Base-by-base conservation (phyloP, 345 rosid genomes). In the Lagerstroemia speciosa region DNA sequence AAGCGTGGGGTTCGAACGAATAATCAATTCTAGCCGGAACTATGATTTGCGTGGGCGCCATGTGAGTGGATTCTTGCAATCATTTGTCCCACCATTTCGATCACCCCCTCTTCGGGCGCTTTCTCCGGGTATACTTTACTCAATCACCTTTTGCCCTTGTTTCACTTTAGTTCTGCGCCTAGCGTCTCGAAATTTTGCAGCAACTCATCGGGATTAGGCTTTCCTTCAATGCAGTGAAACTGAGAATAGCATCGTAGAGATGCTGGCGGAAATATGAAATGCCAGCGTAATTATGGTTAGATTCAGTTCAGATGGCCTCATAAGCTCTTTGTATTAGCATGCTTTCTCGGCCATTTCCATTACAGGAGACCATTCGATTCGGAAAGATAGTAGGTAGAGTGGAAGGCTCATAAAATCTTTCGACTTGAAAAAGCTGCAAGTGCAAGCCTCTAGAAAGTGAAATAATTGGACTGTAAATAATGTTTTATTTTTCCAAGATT, bases 71-170 rank as follows among this genome's bases (percentile, higher is more conserved):
- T 69, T 73, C 61, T 64, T 31, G 64, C 55, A 58, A 81, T 81
- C 72, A 79, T 83, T 81, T 71, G 61, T 65, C 74, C 60, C 73
- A 62, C 77, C 70, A 38, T 67, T 74, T n/a, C 43, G 63, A 34
- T 67, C 30, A 19, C 5, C 7, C 60, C 19, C 55, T 31, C n/a
- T 26, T 26, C 62, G 32, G 62, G 10, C 27, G 62, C 62, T 57
- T 10, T 57, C 6, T 57, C 62, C 62, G 17, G 32, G 62, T 53
- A 11, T 8, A 27, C 24, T 69, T 24, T 12, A 19, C 48, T 48
- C 52, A 11, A 24, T 62, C 3, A 0, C 32, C 37, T 31, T 32
- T 8, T 12, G n/a, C n/a, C n/a, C n/a, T n/a, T n/a, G n/a, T n/a
- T 20, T 24, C 19, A 4, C 63, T 30, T 58, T 12, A 58, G 12